A percentile compares a stretch with the other conserved stretches of the same genome.
These are phyloP conservation scores for Fusarium oligoseptatum DNA, from an alignment of 2,329 filamentous ascomycete genomes.

Conservation along the genomic window DNA sequence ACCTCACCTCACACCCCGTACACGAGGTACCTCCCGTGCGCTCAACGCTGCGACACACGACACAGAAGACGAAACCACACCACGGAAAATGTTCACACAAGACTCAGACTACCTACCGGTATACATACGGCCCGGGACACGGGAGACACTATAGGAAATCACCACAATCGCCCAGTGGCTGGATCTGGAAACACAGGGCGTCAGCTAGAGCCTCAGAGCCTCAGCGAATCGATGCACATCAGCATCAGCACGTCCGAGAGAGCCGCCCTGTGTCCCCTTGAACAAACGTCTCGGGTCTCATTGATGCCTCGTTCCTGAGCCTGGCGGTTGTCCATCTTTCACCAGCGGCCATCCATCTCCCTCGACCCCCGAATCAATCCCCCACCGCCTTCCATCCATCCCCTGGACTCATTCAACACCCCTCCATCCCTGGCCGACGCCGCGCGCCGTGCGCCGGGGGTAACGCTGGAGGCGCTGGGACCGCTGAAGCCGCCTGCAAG, in stretches of 20 bases:
- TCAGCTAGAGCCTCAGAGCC: not conserved
- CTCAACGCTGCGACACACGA: slow-evolving; percentile 11
- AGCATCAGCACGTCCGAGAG: not conserved
- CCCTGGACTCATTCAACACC: slow-evolving; percentile 27
- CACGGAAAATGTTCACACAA: slow-evolving; percentile 29
- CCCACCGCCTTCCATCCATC: slow-evolving; percentile 21
- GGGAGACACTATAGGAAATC: slow-evolving; percentile 5
- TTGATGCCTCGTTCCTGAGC: slow-evolving; percentile 38
- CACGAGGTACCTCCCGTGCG: slow-evolving; percentile 4
- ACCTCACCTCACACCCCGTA: not conserved
- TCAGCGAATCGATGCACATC: slow-evolving; percentile 5
- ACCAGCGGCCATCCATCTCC: not conserved
- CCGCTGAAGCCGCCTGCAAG: slow-evolving; percentile 42
- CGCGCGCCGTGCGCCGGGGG: slow-evolving; percentile 25
- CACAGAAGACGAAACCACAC: slow-evolving; percentile 40
- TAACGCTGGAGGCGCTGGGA: slow-evolving; percentile 39
- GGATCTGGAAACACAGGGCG: not conserved
- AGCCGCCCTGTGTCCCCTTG: not conserved
- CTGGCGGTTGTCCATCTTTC: slow-evolving; percentile 2
- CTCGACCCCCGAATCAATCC: slow-evolving; percentile 9
- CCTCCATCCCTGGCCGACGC: slow-evolving; percentile 22
- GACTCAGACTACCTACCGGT: slow-evolving; percentile 1
- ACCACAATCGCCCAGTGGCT: slow-evolving; percentile 6
- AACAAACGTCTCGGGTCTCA: slow-evolving; percentile 27
- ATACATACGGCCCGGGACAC: slow-evolving; percentile 13